phyloP scores from a whole-genome alignment of 371 early-diverging fungal genomes.

The Chytridium lagenaria region DNA sequence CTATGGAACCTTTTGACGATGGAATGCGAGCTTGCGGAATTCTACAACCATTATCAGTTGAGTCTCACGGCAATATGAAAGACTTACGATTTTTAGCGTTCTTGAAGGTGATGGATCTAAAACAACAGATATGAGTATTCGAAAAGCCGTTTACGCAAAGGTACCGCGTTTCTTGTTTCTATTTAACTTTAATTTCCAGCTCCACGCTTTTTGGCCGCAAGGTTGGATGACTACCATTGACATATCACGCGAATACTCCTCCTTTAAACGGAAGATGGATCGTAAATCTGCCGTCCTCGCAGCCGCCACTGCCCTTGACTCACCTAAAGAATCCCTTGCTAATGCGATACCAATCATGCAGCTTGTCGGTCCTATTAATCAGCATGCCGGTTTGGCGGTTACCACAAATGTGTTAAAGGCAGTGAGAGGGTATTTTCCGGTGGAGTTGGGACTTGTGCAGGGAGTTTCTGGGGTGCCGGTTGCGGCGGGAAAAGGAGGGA shows the following conservation, averaged over 20 bases:
- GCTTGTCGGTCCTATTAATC: too few species aligned
- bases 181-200: neutral
- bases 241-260: constrained; percentile 18
- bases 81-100: neutral
- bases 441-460: too few species aligned
- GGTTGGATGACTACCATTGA: constrained; percentile 34
- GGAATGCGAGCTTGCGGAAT: constrained; percentile 50
- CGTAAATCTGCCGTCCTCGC: neutral
- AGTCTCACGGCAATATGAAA: too few species aligned
- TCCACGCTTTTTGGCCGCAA: constrained; percentile 37
- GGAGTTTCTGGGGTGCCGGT: too few species aligned
- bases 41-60: constrained; percentile 42
- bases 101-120: constrained; percentile 26
- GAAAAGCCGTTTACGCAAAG: constrained; percentile 47
- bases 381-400: too few species aligned
- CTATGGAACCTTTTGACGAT: constrained; percentile 48
- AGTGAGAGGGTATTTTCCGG: too few species aligned
- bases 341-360: too few species aligned
- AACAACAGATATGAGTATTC: constrained; percentile 39
- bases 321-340: too few species aligned
- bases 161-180: constrained; percentile 11
- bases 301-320: too few species aligned
- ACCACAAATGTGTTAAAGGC: too few species aligned
- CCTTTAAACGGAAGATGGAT: constrained; percentile 6
- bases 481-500: too few species aligned